Percentiles rank a stretch among this genome's conserved stretches.
These are phyloP conservation scores for Trypanosoma conorhini DNA, from an alignment of 208 protist genomes.

Conservation along the genomic window DNA sequence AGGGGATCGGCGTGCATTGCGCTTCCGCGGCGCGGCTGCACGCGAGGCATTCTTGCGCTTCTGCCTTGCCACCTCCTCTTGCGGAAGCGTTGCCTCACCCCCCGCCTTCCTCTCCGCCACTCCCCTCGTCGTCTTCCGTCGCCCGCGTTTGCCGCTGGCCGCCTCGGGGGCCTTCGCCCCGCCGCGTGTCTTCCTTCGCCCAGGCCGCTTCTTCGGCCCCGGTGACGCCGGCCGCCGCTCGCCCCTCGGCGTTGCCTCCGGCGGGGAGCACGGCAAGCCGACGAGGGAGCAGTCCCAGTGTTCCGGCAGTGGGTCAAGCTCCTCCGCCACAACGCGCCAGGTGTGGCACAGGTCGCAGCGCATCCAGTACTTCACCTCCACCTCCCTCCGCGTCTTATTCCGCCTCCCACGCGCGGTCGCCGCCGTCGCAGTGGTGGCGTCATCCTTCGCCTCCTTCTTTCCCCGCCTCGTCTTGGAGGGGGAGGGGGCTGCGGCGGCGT, in stretches of 20 bases:
- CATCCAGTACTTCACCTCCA: conserved; percentile 41
- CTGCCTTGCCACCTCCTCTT: not conserved
- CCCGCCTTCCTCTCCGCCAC: not conserved
- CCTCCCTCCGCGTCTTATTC: not conserved
- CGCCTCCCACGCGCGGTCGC: not conserved
- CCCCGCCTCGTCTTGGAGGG: not conserved
- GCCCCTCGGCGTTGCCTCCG: not conserved
- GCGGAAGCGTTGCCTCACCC: not conserved
- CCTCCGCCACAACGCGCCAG: conserved; percentile 46
- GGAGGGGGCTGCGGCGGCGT: not conserved
- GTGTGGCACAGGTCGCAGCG: conserved; percentile 43
- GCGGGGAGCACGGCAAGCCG: conserved; percentile 28
- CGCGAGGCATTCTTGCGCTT: not conserved
- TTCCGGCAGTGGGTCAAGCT: conserved; percentile 35
- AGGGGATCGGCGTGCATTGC: not conserved
- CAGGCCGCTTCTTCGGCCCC: not conserved
- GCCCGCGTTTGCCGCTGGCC: not conserved
- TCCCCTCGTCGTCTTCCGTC: not conserved
- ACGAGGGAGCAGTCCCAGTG: conserved; percentile 52
- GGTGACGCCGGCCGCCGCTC: not conserved
- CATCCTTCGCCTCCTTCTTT: not conserved
- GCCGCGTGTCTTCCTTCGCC: not conserved
- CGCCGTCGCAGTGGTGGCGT: no score
- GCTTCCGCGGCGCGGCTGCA: not conserved
- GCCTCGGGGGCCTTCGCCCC: not conserved